Conservation (phyloP, 140 eudicot genomes). For the Erigeron philadelphicus region DNA sequence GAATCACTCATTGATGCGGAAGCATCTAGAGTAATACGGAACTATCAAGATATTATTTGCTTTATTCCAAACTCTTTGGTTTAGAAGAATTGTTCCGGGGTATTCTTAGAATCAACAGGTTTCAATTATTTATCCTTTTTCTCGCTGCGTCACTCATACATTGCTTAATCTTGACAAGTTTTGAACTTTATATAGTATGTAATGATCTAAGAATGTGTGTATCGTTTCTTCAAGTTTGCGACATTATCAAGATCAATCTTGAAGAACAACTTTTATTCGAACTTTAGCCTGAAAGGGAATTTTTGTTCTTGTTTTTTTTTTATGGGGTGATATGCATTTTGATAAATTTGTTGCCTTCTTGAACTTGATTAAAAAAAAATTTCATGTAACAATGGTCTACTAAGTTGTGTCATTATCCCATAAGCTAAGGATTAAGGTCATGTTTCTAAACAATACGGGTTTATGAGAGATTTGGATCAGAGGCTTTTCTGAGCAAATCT, state of each 20-base stretch:
- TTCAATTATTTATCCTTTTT: too few relatives aligned
- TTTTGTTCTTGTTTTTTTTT: neutral
- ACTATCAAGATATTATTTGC: too few relatives aligned
- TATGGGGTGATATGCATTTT: too few relatives aligned
- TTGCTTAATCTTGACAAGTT: slow-evolving; percentile 14
- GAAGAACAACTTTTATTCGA: neutral
- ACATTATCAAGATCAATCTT: slow-evolving; percentile 15
- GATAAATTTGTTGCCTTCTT: neutral
- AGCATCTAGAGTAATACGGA: too few relatives aligned
- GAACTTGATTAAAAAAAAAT: neutral
- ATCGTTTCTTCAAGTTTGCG: neutral
- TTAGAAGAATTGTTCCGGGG: too few relatives aligned
- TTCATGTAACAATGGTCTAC: neutral
- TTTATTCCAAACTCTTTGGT: too few relatives aligned
- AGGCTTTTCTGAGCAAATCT: neutral
- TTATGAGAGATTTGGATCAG: slow-evolving; percentile 1
- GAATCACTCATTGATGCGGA: too few relatives aligned
- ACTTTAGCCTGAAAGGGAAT: neutral
- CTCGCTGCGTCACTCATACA: neutral
- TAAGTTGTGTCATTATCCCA: slow-evolving; percentile 12
- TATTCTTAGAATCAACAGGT: too few relatives aligned
- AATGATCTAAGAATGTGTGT: slow-evolving; percentile 17
- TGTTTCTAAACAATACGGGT: neutral
- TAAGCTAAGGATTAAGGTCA: slow-evolving; percentile 8
- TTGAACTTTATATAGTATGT: slow-evolving; percentile 1